Percentiles rank a stretch among this genome's conserved stretches.
phyloP scores from a whole-genome alignment of 306 rosid genomes.

The Cicer cuneatum region DNA sequence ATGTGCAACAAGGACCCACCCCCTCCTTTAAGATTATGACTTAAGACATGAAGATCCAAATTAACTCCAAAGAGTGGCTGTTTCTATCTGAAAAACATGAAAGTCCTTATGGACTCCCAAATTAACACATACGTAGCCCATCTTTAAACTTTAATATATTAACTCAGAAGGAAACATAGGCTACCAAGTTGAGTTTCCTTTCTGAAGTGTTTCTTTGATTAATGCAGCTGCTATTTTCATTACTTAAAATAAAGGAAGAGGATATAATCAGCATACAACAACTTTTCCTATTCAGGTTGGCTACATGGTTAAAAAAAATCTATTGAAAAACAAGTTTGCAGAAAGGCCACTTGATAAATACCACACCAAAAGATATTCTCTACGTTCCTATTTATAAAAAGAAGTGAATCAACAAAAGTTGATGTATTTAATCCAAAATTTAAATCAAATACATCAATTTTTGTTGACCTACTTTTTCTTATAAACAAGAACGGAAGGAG shows the following conservation, averaged over 20 bases:
- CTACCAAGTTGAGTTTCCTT: background rate
- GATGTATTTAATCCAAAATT: no score
- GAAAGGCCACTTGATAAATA: background rate
- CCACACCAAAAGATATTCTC: no score
- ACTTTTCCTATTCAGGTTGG: background rate
- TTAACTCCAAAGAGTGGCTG: background rate
- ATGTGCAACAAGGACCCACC: background rate
- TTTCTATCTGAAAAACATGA: background rate
- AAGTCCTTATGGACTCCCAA: background rate
- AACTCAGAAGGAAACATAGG: background rate
- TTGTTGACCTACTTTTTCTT: no score
- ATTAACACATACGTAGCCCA: background rate
- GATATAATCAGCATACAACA: background rate
- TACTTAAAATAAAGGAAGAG: background rate
- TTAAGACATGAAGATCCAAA: background rate
- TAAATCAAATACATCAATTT: no score
- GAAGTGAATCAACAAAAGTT: no score
- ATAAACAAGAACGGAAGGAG: no score
- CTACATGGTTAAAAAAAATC: background rate
- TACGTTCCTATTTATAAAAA: no score
- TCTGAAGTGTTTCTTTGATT: background rate
- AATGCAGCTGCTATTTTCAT: background rate
- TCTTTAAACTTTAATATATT: background rate
- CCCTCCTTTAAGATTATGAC: background rate
- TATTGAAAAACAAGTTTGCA: no score